Conservation (phyloP, 169 alveolate genomes). For the Plasmodium inui region DNA sequence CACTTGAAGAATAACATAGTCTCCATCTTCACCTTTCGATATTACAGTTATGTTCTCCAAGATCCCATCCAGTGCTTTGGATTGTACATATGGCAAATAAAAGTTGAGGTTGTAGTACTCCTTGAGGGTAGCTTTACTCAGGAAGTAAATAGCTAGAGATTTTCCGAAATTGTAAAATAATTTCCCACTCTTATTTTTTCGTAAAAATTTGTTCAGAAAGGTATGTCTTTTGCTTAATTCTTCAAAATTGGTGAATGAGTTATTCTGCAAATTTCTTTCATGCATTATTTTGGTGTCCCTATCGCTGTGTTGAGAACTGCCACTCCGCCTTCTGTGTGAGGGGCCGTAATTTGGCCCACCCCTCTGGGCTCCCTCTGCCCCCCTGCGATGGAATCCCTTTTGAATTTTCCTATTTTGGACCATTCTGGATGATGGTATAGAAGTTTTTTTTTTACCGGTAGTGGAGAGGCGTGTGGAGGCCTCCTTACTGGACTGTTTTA, state of each 20-base stretch:
- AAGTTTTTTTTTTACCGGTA: neutral
- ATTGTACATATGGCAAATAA: slow-evolving; percentile 56
- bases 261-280: slow-evolving; percentile 67
- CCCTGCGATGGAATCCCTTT: neutral
- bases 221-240: slow-evolving; percentile 61
- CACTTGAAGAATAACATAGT: neutral
- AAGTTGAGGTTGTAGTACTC: slow-evolving; percentile 46
- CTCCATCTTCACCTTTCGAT: neutral
- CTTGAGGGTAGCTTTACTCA: slow-evolving; percentile 69
- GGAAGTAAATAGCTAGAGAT: slow-evolving; percentile 49
- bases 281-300: slow-evolving; percentile 34
- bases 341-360: neutral
- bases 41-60: slow-evolving; percentile 7
- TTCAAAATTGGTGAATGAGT: slow-evolving; percentile 17
- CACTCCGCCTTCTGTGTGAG: neutral
- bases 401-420: neutral
- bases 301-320: neutral
- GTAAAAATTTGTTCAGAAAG: slow-evolving; percentile 27
- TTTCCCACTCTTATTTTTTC: slow-evolving; percentile 30
- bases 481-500: neutral
- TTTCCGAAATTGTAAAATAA: slow-evolving; percentile 41
- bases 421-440: neutral
- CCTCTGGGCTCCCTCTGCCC: neutral
- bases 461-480: neutral
- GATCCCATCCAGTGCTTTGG: neutral